Percentiles rank a stretch among this genome's conserved stretches.
phyloP scores from a whole-genome alignment of 2,329 filamentous ascomycete species.

The Aspergillus ochraceoroseus region DNA sequence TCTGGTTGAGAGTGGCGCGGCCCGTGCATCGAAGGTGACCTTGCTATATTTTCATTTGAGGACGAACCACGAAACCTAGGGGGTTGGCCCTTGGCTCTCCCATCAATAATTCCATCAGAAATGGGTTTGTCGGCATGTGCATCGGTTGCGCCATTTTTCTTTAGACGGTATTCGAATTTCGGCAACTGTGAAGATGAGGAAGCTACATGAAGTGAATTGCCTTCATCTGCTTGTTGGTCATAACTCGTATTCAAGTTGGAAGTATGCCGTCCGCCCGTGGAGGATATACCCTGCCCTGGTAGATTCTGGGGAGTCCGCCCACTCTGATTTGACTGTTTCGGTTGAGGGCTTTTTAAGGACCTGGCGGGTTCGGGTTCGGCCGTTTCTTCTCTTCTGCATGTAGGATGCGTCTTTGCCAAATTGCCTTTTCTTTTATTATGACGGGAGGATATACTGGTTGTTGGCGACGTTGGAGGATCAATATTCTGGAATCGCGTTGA shows the following conservation, averaged over 20 bases:
- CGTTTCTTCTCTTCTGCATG: background rate
- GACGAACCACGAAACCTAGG: too few relatives aligned
- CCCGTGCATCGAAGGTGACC: background rate
- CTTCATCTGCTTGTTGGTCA: slow-evolving; percentile 6
- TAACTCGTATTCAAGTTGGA: background rate
- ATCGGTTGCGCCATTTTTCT: slow-evolving; percentile 14
- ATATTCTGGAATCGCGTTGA: slow-evolving; percentile 28
- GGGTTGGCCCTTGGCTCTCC: background rate
- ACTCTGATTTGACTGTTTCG: background rate
- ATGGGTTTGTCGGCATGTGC: slow-evolving; percentile 5
- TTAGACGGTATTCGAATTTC: slow-evolving; percentile 38
- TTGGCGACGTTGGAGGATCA: slow-evolving; percentile 38
- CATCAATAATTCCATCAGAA: background rate
- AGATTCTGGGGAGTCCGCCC: background rate
- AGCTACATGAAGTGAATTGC: slow-evolving; percentile 28
- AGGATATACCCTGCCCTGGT: background rate
- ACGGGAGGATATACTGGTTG: slow-evolving; percentile 24
- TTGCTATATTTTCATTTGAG: too few relatives aligned
- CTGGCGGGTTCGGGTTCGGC: background rate
- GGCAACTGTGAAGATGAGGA: slow-evolving; percentile 38
- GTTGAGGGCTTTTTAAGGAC: background rate
- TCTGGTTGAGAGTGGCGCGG: background rate
- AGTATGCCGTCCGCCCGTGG: background rate
- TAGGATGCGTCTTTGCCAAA: background rate
- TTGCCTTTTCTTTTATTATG: slow-evolving; percentile 15